Evolutionary conservation across 176 grass and related monocot genomes (phyloP).

Genomic region (Dactylis glomerata): DNA sequence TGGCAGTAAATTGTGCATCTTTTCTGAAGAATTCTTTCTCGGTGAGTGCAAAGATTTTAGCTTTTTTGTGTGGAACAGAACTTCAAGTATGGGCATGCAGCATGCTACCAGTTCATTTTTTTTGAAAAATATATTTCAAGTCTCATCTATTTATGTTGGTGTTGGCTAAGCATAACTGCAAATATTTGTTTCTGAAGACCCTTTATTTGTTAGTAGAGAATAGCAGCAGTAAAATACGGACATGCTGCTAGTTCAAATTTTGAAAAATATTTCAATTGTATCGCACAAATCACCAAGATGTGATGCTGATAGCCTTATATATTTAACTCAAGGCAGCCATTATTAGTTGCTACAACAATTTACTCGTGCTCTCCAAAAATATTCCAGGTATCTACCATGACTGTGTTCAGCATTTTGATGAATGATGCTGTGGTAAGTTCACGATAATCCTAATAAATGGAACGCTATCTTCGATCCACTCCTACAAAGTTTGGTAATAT

Average conservation of each 20-base stretch:
- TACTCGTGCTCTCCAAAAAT: not conserved
- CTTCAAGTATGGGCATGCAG: not conserved
- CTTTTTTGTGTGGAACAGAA: not conserved
- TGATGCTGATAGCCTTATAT: not conserved
- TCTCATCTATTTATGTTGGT: not conserved
- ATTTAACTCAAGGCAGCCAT: constrained; percentile 3
- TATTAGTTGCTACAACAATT: not conserved
- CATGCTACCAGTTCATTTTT: not conserved
- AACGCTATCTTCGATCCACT: constrained; percentile 1
- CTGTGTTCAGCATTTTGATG: constrained; percentile 56
- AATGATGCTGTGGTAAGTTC: constrained; percentile 65
- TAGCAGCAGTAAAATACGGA: not conserved
- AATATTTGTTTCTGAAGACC: constrained; percentile 21
- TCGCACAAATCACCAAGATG: not conserved
- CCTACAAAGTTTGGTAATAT: not conserved
- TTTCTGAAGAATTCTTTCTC: constrained; percentile 70
- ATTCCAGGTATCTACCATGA: constrained; percentile 64
- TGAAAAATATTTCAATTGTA: not conserved
- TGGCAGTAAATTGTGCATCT: constrained; percentile 71
- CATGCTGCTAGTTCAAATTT: constrained; percentile 16
- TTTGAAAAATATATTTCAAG: not conserved
- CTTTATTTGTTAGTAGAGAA: constrained; percentile 21
- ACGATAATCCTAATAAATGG: not conserved
- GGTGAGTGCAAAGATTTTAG: constrained; percentile 41
- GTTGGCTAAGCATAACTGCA: constrained; percentile 11